Base-by-base conservation (phyloP, 345 rosid genomes). In the Crucihimalaya himalaica region DNA sequence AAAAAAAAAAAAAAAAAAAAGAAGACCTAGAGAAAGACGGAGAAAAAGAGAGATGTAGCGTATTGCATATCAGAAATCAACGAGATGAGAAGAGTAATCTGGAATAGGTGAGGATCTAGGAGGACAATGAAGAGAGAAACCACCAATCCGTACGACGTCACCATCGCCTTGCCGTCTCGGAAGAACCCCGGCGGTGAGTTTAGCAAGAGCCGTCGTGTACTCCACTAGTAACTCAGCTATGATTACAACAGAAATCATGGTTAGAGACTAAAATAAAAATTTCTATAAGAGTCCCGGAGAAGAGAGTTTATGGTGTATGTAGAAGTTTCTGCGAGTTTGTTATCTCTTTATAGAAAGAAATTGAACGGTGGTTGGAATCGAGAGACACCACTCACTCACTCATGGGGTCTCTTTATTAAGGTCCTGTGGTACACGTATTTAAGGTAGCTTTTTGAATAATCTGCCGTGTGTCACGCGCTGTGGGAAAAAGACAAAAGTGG, bases 141-240 rank as follows among this genome's bases (percentile, higher is more conserved):
- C 51, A 6, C 64, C 70, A 9, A 78, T 78, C 20, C 57, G 11
- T 0, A 78, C 5, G 3, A 57, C 35, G 32, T 72, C 35, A 4
- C 52, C 0, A 25, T 54, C 40, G 3, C 63, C 79, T 61, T 46
- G 79, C 8, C 74, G 75, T 10, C 48, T 78, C 0, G 76, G 82
- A 53, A 83, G 35, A 56, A 83, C 64, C 28, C 47, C 75, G 73
- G 80, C 80, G 13, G 85, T 70, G 53, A 82, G 42, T 75, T 78
- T 83, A 2, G 86, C 81, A 31, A 89, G 66, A 5, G 83, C 87
- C 64, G 48, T 68, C 77, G 84, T 74, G 83, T 81, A 89, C 48
- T 79, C 91, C 67, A 70, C 74, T 46, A 89, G 27, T 18, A 87
- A 68, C 85, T 81, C 89, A 62, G 86, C 78, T 77, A 82, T 56